Base-by-base conservation (phyloP, 140 eudicot genomes). In the Ambrosia hybrid region DNA sequence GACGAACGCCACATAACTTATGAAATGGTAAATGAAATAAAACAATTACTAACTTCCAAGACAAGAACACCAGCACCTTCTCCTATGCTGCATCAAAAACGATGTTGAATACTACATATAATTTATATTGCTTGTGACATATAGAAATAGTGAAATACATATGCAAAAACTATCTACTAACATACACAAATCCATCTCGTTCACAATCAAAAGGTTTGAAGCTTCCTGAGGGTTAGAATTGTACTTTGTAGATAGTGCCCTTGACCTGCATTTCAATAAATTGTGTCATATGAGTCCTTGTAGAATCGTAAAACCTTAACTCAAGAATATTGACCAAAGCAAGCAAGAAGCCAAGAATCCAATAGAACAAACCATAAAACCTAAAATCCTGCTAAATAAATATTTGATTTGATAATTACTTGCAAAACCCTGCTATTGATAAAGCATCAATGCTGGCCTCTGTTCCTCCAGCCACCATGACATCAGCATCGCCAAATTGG, bases 401-500 rank as follows among this genome's bases (percentile, higher is more conserved):
- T 30, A 43, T 43, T 46, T 16, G 14, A 59, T 52, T 21, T 15
- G 10, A 70, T 4, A 43, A 70, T 76, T 85, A 90, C 97, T 86
- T 82, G 81, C 95, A 88, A 77, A 94, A 94, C 51, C 99, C 99
- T 33, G 97, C 97, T 39, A 94, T 86, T 43, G 99, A 94, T 76
- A 94, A 86, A 74, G 99, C 99, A 78, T 94, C 99, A 78, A 91
- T 86, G 81, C 97, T 94, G 61, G 97, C 91, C 72, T 94, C 99
- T n/a, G 99, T 91, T 65, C 99, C 99, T 43, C 99, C 99, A 3
- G 97, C 99, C 75, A 94, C 96, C 99, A 91, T 94, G 30, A 94
- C 95, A 75, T 94, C 96, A 30, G 90, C 97, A 82, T 94, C 99
- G 43, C 97, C 99, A 80, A 85, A 91, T 56, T 81, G 95, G 75